Evolutionary conservation across 2,329 filamentous ascomycete species (phyloP).

Genomic region (Cladophialophora yegresii): DNA sequence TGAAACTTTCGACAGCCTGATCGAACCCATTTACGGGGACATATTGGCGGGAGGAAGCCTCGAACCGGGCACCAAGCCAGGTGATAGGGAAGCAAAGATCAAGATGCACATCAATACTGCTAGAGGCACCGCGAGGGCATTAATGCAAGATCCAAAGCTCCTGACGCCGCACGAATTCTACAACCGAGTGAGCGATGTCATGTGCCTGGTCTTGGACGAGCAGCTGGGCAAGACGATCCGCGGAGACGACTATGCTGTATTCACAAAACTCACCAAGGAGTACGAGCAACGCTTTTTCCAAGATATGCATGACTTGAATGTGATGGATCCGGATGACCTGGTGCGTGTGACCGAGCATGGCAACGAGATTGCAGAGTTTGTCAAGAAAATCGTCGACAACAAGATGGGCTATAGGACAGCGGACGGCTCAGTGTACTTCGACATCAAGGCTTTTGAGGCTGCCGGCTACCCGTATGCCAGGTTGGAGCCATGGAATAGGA

Average conservation of each 20-base stretch:
- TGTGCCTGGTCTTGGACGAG: constrained; percentile 79
- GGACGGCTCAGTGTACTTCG: constrained; percentile 91
- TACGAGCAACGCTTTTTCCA: constrained; percentile 87
- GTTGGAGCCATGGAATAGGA: constrained; percentile 79
- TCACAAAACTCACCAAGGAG: constrained; percentile 79
- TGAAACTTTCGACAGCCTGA: constrained; percentile 51
- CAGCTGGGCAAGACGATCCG: constrained; percentile 59
- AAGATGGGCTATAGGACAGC: constrained; percentile 75
- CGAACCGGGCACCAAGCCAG: constrained; percentile 58
- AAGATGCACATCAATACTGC: constrained; percentile 81
- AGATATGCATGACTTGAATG: constrained; percentile 85
- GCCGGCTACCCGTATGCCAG: constrained; percentile 83
- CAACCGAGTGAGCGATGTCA: constrained; percentile 63
- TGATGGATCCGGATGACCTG: constrained; percentile 75
- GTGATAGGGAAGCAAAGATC: constrained; percentile 80
- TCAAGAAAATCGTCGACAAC: constrained; percentile 78
- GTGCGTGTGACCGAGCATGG: constrained; percentile 94
- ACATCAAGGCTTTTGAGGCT: constrained; percentile 81
- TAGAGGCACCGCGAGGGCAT: constrained; percentile 55
- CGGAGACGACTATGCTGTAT: constrained; percentile 70
- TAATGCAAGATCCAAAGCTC: constrained; percentile 42
- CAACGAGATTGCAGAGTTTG: constrained; percentile 80
- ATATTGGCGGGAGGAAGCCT: constrained; percentile 59
- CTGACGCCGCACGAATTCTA: constrained; percentile 53
- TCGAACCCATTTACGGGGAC: constrained; percentile 55